Percentiles rank a stretch among this genome's conserved stretches.
These are phyloP conservation scores for Durusdinium trenchii DNA, from an alignment of 73 alveolate species.

Conservation along the genomic window DNA sequence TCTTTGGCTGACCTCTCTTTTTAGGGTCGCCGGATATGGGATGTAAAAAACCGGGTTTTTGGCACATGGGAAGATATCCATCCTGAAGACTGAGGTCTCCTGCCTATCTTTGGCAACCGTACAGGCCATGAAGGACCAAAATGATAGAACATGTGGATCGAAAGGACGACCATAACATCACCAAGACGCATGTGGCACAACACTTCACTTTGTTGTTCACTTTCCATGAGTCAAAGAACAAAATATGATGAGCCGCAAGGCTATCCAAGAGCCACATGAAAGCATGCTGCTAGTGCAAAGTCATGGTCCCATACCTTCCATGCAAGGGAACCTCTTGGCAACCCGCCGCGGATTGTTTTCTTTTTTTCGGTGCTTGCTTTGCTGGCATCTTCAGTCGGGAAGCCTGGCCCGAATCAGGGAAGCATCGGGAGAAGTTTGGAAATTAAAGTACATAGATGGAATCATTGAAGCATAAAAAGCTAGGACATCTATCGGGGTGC, in stretches of 20 bases:
- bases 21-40: background rate
- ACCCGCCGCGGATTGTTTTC: background rate
- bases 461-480: background rate
- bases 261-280: background rate
- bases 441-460: background rate
- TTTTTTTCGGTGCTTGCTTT: background rate
- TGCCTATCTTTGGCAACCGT: background rate
- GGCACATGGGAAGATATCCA: no score
- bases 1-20: background rate
- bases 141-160: background rate
- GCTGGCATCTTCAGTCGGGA: background rate
- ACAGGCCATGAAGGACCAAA: background rate
- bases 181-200: background rate
- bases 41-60: background rate
- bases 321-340: background rate
- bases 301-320: background rate
- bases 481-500: background rate
- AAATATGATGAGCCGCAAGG: background rate
- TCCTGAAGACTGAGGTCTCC: background rate
- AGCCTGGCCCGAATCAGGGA: background rate
- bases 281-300: background rate
- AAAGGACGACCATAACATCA: background rate
- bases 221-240: background rate
- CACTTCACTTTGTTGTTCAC: background rate
- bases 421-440: background rate